Evolutionary conservation across 129 eudicot species (phyloP).

Genomic region (Lonicera japonica): DNA sequence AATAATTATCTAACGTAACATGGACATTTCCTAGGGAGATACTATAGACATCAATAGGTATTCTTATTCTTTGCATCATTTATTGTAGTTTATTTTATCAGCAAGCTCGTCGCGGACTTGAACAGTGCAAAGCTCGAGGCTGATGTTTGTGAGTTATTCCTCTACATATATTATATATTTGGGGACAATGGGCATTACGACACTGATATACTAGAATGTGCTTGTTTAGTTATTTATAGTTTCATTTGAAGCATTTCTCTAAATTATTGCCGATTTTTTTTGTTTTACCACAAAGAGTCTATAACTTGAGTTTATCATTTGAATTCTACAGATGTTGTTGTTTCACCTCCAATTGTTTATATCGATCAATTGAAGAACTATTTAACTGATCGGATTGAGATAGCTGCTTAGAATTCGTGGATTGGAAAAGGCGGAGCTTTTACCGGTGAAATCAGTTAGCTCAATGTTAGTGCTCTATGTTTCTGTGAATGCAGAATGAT

Average conservation of each 20-base stretch:
- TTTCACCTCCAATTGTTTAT: conserved; percentile 87
- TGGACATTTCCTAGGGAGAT: too few relatives aligned
- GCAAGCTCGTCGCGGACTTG: conserved; percentile 87
- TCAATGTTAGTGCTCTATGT: background rate
- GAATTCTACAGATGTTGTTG: conserved; percentile 67
- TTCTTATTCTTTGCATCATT: too few relatives aligned
- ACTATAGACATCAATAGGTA: too few relatives aligned
- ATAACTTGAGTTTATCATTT: background rate
- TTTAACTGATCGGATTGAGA: conserved; percentile 65
- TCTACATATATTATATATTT: background rate
- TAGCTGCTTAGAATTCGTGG: conserved; percentile 97
- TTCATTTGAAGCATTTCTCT: too few relatives aligned
- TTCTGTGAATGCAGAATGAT: too few relatives aligned
- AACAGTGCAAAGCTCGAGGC: conserved; percentile 89
- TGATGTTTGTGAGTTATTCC: conserved; percentile 83
- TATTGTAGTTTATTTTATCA: conserved; percentile 38
- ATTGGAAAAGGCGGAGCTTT: conserved; percentile 98
- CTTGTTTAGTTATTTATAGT: too few relatives aligned
- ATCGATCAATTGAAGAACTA: conserved; percentile 93
- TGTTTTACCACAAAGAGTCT: background rate
- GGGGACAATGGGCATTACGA: background rate
- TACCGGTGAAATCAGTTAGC: conserved; percentile 90
- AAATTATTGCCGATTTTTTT: background rate
- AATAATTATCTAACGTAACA: too few relatives aligned
- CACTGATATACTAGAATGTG: too few relatives aligned